A percentile compares a stretch with the other conserved stretches of the same genome.
phyloP scores from a whole-genome alignment of 345 rosid species.

The Lumnitzera racemosa region DNA sequence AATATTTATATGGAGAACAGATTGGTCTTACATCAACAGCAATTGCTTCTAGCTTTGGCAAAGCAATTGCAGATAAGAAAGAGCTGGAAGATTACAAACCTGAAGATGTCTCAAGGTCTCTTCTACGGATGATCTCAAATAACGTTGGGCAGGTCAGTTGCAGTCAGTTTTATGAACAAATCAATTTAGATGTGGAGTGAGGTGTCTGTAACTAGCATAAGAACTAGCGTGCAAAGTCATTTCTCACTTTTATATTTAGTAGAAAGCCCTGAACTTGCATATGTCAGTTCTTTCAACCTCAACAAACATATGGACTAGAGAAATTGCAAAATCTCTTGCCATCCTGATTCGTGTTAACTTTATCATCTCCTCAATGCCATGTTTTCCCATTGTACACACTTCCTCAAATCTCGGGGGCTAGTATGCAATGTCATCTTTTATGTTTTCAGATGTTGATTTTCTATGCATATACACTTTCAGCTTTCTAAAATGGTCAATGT shows the following conservation, averaged over 20 bases:
- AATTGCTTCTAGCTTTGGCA: constrained; percentile 88
- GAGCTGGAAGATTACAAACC: constrained; percentile 67
- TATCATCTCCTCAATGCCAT: background rate
- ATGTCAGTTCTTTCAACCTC: background rate
- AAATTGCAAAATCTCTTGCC: background rate
- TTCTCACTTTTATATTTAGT: constrained; percentile 1
- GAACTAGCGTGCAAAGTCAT: background rate
- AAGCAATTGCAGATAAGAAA: constrained; percentile 58
- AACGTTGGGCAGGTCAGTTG: constrained; percentile 71
- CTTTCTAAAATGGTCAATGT: too few relatives aligned
- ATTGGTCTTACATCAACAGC: constrained; percentile 68
- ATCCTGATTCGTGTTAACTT: background rate
- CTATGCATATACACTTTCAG: too few relatives aligned
- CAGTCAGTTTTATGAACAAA: background rate
- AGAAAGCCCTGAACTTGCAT: background rate
- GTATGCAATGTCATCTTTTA: too few relatives aligned
- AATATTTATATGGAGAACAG: constrained; percentile 22
- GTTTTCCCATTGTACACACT: too few relatives aligned
- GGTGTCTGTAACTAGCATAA: background rate
- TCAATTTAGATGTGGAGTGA: background rate
- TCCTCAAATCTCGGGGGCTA: too few relatives aligned
- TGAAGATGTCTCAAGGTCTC: constrained; percentile 72
- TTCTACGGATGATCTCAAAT: constrained; percentile 78
- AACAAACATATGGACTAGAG: background rate
- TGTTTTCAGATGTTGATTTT: too few relatives aligned